Conservation (phyloP, 305 asterid species). For the Galium porrigens region DNA sequence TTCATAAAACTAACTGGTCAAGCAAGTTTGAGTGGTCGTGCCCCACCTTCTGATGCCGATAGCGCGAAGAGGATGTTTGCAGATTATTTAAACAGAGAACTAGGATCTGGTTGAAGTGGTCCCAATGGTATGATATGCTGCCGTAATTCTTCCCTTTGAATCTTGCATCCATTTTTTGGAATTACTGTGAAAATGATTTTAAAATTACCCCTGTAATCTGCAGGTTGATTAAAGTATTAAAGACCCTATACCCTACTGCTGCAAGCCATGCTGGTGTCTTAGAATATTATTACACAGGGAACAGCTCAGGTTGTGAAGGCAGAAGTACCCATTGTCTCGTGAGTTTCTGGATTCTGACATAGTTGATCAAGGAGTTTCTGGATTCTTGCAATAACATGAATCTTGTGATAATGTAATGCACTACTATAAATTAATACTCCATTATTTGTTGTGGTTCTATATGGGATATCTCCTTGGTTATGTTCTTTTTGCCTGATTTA, state of each 20-base stretch:
- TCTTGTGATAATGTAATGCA: background rate
- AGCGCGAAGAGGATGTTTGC: constrained; percentile 89
- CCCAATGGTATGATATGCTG: background rate
- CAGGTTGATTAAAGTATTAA: background rate
- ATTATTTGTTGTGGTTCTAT: background rate
- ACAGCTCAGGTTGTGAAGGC: constrained; percentile 7
- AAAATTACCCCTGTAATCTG: background rate
- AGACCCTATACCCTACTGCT: background rate
- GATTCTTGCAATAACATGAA: background rate
- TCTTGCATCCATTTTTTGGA: background rate
- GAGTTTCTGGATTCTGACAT: background rate
- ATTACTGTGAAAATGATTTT: background rate
- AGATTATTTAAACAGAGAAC: constrained; percentile 76
- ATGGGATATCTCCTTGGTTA: background rate
- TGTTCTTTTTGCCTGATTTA: background rate
- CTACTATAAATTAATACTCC: background rate
- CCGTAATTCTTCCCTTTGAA: background rate
- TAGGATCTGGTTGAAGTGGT: constrained; percentile 30
- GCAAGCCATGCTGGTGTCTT: background rate
- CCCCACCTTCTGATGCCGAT: constrained; percentile 73
- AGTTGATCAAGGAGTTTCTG: background rate
- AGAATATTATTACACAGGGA: constrained; percentile 5
- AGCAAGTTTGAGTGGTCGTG: constrained; percentile 83
- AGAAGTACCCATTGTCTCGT: background rate
- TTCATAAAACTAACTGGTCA: constrained; percentile 77